Evolutionary conservation across 257 asterid species (phyloP).

Genomic region (Marsdenia floribunda): DNA sequence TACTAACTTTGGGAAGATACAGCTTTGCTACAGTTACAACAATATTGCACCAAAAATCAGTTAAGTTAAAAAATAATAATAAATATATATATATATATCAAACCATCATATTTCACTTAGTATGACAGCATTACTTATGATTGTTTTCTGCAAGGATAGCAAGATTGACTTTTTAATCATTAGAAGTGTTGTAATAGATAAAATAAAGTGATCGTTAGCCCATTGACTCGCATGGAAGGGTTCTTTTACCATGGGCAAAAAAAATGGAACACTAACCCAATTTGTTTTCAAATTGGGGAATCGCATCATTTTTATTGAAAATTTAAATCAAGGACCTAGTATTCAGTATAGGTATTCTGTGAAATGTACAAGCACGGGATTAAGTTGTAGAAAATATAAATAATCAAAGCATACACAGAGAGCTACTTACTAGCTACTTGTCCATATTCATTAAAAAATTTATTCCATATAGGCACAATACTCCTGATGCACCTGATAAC

Average conservation of each 20-base stretch:
- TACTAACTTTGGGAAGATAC: constrained; percentile 73
- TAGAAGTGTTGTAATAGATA: background rate
- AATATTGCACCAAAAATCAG: constrained; percentile 6
- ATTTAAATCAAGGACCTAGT: background rate
- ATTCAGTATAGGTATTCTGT: too few species aligned
- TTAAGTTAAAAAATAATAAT: background rate
- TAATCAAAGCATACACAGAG: background rate
- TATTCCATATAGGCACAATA: background rate
- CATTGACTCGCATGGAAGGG: background rate
- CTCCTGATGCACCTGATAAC: background rate
- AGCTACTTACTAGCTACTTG: background rate
- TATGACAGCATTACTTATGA: background rate
- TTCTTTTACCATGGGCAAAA: background rate
- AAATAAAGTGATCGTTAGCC: background rate
- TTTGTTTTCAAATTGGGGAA: background rate
- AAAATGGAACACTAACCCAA: background rate
- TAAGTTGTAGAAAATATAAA: background rate
- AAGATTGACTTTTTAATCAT: background rate
- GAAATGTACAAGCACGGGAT: background rate
- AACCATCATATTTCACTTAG: background rate
- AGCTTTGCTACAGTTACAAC: constrained; percentile 56
- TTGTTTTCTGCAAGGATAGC: background rate
- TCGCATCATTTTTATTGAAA: background rate
- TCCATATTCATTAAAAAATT: background rate
- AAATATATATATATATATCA: too few species aligned